Evolutionary conservation across 805 yeast species (phyloP), one percentile per base, ranked within the genome.

Genomic region (Candida sakaeoensis): DNA sequence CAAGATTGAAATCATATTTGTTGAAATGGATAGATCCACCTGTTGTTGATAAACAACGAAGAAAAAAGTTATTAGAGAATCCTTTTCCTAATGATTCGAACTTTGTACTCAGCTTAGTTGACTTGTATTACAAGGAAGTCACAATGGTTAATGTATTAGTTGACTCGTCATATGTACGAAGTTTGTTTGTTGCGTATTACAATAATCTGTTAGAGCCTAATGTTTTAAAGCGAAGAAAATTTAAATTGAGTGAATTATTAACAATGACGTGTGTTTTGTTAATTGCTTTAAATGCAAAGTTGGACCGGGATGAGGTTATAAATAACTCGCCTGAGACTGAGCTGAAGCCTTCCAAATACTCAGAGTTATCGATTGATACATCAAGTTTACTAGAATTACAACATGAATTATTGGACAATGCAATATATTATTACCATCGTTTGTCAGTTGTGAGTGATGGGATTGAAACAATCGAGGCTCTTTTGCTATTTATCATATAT

Each of bases 381-480:
- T 16, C 26, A 13, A n/a, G 27, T 6, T 43, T 62, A 34, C 32
- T 41, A 8, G 35, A 36, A 5, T 39, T 59, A 28, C 58, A 56
- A 37, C 36, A 47, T 8, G 39, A 45, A 6, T 47, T 58, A 18
- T 46, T 60, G 33, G 46, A 52, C 37, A 54, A 50, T 43, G 58
- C 80, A 0, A 53, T 79, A 17, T 74, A 58, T 49, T 81, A 76
- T 51, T 81, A 72, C 47, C 78, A 75, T 47, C 65, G 75, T 43
- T 53, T 78, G 6, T 57, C 72, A 4, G 60, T 75, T 2, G 51
- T 71, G 25, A 71, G 76, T 47, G 82, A 75, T 44, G 82, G 81
- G 8, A 37, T 75, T 0, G 59, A 58, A 28, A 70, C 80, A 2
- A 57, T 79, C 12, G 78, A 70, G 50, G 85, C 76, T 0, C 58